Percentiles rank a stretch among this genome's conserved stretches.
Evolutionary conservation across 2,329 filamentous ascomycete genomes (phyloP).

Genomic region (Diaporthe humulicola): DNA sequence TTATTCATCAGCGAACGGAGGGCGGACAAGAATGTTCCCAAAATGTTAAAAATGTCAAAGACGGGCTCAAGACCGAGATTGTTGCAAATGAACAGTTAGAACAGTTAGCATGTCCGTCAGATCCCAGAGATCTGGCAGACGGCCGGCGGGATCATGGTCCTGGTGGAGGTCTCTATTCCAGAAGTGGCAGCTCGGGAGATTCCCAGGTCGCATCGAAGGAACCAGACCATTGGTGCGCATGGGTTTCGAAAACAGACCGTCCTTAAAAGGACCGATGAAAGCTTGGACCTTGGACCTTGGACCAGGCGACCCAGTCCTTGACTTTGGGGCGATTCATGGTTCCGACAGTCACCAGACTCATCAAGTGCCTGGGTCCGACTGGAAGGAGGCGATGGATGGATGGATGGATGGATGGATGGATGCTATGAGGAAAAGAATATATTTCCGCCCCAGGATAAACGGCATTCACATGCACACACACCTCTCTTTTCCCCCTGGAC

Average conservation of each 20-base stretch:
- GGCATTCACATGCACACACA: background rate
- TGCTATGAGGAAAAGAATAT: background rate
- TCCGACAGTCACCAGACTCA: slow-evolving; percentile 16
- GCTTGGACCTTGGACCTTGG: background rate
- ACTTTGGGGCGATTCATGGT: background rate
- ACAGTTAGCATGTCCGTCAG: background rate
- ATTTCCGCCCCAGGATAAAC: background rate
- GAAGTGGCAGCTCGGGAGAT: slow-evolving; percentile 22
- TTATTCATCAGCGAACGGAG: background rate
- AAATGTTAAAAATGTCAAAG: background rate
- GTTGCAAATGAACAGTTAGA: background rate
- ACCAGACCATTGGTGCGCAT: slow-evolving; percentile 28
- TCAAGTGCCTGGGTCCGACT: background rate
- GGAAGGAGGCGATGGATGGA: background rate
- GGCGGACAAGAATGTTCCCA: background rate
- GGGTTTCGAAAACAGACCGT: background rate
- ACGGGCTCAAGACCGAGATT: background rate
- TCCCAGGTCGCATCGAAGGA: slow-evolving; percentile 5
- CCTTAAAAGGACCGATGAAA: slow-evolving; percentile 17
- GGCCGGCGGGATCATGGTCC: background rate
- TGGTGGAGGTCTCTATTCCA: slow-evolving; percentile 25
- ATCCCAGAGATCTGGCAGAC: slow-evolving; percentile 2
- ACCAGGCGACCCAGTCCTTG: background rate
- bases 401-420: background rate
- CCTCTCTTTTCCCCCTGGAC: background rate